Base-by-base conservation (phyloP, 169 alveolate genomes). In the Theileria orientalis region DNA sequence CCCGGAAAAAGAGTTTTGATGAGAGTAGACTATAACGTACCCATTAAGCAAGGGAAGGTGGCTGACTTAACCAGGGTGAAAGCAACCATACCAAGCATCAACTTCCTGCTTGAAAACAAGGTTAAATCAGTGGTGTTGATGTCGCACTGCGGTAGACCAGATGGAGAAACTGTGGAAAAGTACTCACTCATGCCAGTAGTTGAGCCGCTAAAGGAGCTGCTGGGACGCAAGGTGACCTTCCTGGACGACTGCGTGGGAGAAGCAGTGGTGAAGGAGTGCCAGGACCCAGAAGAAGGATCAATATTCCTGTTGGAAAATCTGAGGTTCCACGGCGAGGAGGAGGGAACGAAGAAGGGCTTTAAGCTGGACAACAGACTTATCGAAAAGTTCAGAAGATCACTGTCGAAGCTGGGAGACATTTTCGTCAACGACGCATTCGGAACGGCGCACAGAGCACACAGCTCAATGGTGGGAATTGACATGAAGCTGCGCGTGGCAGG, bases 361-460 rank as follows among this genome's bases (percentile, higher is more conserved):
- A 90, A 68, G 56, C 14, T 19, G 0, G 69, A 27, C 40, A 59
- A 77, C 76, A 97, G 90, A 37, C 87, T 78, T 21, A 90, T 96
- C 40, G 90, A 74, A 23, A 89, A 63, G 32, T 97, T 98, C 95
- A 91, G 99, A 75, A 92, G 89, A 16, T 70, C 90, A 16, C 93
- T 98, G 74, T 96, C 98, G 35, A 67, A 85, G 80, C 90, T 95
- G 42, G 99, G 98, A 25, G 99, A 97, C 66, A 57, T 97, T 14
- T 97, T 84, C 90, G 96, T 97, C 27, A 97, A 97, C 84, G 99
- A 97, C 84, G 99, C 99, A 27, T 97, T 97, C 76, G 99, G 99
- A 11, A 95, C 99, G 19, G 98, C 99, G 16, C 99, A 97, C 73
- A 93, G 99, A 68, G 99, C 99, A 32, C 99, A 97, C 77, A 90